A percentile compares a stretch with the other conserved stretches of the same genome.
Evolutionary conservation across 2,329 filamentous ascomycete species (phyloP).

Genomic region (Parascedosporium putredinis): DNA sequence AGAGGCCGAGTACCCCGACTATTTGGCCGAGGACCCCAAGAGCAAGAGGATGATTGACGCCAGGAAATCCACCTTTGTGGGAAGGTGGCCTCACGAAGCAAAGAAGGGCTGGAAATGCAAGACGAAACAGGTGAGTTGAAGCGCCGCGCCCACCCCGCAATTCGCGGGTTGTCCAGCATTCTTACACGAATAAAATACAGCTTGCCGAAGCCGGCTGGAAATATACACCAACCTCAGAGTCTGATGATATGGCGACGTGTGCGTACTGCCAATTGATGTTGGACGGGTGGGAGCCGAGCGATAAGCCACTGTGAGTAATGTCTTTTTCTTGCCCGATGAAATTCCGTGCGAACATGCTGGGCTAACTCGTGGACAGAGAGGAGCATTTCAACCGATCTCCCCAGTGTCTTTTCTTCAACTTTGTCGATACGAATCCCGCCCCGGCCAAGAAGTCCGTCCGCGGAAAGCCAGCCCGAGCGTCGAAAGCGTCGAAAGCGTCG

Average conservation of each 20-base stretch:
- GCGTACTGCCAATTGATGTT: constrained; percentile 82
- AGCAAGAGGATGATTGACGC: constrained; percentile 63
- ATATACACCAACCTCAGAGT: constrained; percentile 75
- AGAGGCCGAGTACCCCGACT: constrained; percentile 51
- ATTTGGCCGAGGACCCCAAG: constrained; percentile 62
- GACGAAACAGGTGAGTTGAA: constrained; percentile 70
- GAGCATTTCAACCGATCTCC: constrained; percentile 76
- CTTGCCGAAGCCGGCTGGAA: constrained; percentile 91
- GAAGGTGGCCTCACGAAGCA: constrained; percentile 77
- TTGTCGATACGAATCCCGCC: constrained; percentile 44
- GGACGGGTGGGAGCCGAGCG: constrained; percentile 88
- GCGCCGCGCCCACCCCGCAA: no score
- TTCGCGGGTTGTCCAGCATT: no score
- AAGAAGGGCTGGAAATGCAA: constrained; percentile 88
- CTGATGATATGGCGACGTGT: constrained; percentile 83
- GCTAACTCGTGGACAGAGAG: constrained; percentile 42
- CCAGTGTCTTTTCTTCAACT: constrained; percentile 71
- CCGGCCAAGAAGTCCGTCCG: constrained; percentile 42
- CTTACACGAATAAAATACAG: no score
- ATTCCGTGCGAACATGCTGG: no score
- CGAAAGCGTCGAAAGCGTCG: constrained; percentile 60
- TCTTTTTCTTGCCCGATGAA: no score
- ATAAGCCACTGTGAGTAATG: constrained; percentile 66
- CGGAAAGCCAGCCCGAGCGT: constrained; percentile 46
- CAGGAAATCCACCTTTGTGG: constrained; percentile 72